Percentiles rank a stretch among this genome's conserved stretches.
phyloP scores from a whole-genome alignment of 2,329 filamentous ascomycete species.

The Cladosporium sp. region DNA sequence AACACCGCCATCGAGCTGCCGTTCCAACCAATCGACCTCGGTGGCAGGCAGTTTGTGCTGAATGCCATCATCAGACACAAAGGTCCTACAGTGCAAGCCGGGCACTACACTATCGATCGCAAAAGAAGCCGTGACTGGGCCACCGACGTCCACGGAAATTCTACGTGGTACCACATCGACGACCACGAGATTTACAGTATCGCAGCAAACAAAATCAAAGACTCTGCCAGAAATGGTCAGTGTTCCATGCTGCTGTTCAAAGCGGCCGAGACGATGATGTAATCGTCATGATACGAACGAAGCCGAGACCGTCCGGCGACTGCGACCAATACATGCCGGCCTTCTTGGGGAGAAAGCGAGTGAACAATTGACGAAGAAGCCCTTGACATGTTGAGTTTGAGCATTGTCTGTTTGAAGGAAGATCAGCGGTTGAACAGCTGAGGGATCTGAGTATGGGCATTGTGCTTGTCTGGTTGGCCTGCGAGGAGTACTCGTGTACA shows the following conservation, averaged over 20 bases:
- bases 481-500: not conserved
- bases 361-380: not conserved
- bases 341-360: not conserved
- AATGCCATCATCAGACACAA: slow-evolving; percentile 20
- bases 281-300: not conserved
- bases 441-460: not conserved
- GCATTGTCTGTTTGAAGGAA: not conserved
- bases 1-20: slow-evolving; percentile 15
- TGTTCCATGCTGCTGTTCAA: slow-evolving; percentile 13
- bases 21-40: not conserved
- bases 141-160: not conserved
- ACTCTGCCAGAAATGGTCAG: not conserved
- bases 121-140: slow-evolving; percentile 2
- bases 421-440: not conserved
- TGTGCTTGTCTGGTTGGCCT: not conserved
- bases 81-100: not conserved
- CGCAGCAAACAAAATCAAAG: not conserved
- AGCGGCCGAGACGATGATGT: not conserved
- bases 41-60: slow-evolving; percentile 17
- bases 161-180: slow-evolving; percentile 9
- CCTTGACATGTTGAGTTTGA: not conserved
- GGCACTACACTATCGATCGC: slow-evolving; percentile 24
- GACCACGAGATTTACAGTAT: not conserved
- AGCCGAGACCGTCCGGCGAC: not conserved
- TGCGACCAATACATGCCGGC: not conserved